phyloP scores from a whole-genome alignment of 805 yeast genomes.

The Kazachstania martiniae region DNA sequence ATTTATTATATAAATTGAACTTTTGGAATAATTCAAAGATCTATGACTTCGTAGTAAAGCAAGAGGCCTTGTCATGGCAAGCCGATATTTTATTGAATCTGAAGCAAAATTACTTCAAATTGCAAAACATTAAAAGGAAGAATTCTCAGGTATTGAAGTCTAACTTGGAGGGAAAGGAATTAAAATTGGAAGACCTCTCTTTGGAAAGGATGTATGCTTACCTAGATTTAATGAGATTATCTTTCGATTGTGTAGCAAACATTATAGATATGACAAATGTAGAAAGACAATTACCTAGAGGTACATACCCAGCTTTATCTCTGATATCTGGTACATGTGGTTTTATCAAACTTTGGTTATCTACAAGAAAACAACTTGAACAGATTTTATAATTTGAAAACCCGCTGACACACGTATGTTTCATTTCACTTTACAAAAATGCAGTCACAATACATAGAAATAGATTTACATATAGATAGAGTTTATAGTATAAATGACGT shows the following conservation, averaged over 20 bases:
- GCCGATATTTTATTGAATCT: slow-evolving; percentile 49
- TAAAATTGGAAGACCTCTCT: no score
- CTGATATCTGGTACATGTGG: slow-evolving; percentile 22
- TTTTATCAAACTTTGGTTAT: slow-evolving; percentile 20
- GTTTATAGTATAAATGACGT: not conserved
- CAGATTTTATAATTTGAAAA: no score
- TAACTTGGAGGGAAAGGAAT: no score
- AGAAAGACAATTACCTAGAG: slow-evolving; percentile 23
- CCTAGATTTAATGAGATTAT: slow-evolving; percentile 31
- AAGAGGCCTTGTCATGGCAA: slow-evolving; percentile 63
- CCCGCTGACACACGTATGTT: no score
- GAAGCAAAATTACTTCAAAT: slow-evolving; percentile 34
- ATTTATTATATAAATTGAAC: slow-evolving; percentile 41
- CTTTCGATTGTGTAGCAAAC: slow-evolving; percentile 39
- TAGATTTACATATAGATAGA: no score
- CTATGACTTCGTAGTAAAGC: slow-evolving; percentile 34
- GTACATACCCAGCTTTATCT: slow-evolving; percentile 21
- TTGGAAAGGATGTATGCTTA: not conserved
- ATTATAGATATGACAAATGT: slow-evolving; percentile 34
- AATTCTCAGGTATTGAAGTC: no score
- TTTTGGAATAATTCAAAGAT: slow-evolving; percentile 18
- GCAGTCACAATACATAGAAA: not conserved
- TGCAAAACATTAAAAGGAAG: not conserved
- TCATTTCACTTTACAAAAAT: no score
- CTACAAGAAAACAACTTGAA: slow-evolving; percentile 5